Evolutionary conservation across 257 asterid genomes (phyloP).

Genomic region (Nicotiana tomentosiformis): DNA sequence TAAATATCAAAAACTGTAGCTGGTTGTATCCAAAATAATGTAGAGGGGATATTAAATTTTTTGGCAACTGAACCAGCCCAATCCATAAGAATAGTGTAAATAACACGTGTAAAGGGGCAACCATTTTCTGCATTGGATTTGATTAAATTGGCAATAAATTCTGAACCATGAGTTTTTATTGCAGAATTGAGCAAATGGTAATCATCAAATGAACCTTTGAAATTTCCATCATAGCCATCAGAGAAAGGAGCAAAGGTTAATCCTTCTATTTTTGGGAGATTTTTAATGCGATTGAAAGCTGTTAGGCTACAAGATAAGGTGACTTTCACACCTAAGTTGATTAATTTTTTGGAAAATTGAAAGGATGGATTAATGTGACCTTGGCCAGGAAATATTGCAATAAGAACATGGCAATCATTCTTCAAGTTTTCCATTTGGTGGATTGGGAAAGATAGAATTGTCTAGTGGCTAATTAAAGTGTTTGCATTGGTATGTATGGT

Average conservation of each 20-base stretch:
- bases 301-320: slow-evolving; percentile 1
- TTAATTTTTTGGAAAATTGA: slow-evolving; percentile 7
- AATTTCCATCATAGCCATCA: slow-evolving; percentile 6
- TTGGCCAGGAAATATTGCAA: slow-evolving; percentile 21
- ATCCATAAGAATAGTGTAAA: background rate
- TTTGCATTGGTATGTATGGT: background rate
- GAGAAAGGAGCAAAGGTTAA: slow-evolving; percentile 7
- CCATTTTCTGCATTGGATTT: background rate
- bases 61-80: slow-evolving; percentile 11
- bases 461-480: background rate
- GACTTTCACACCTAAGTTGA: slow-evolving; percentile 2
- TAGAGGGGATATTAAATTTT: background rate
- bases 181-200: background rate
- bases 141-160: background rate
- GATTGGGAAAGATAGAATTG: background rate
- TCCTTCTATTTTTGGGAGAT: background rate
- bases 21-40: slow-evolving; percentile 15
- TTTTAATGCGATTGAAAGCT: background rate
- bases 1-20: slow-evolving; percentile 1
- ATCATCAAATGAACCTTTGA: background rate
- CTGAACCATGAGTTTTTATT: background rate
- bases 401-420: slow-evolving; percentile 7
- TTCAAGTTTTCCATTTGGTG: background rate
- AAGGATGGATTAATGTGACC: slow-evolving; percentile 26
- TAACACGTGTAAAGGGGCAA: background rate